Evolutionary conservation across 2,329 filamentous ascomycete species (phyloP), one percentile per base, ranked within the genome.

Genomic region (Trichoderma koningiopsis): DNA sequence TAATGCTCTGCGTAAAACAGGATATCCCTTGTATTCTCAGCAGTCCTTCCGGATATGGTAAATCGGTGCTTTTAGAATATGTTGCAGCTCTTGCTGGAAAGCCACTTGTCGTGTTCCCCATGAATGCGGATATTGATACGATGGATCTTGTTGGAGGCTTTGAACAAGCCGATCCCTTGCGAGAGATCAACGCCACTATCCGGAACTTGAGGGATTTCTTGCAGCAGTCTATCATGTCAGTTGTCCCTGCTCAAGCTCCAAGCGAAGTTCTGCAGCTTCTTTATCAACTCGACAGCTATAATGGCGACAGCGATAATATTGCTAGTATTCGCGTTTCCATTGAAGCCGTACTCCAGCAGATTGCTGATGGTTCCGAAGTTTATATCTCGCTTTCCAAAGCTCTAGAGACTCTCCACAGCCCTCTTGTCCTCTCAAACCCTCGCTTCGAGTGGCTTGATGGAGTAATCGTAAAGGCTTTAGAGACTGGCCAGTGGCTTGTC

Each of bases 121-220:
- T 99, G 81, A 99, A 97, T 77, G 91, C 94, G 7, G 96, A 99
- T 75, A 92, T 97, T 56, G 96, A 99, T 78, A 94, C 95, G 0
- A 97, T 97, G 89, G 96, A 99, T 79, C 88, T 99, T 68, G 93
- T 99, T 68, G 96, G 96, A 75, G 96, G 96, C 0, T 99, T 97
- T 76, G 96, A 99, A 78, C 96, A 99, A 80, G 90, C 93, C 22
- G 96, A 99, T 77, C 89, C 92, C 27, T 85, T 91, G 63, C 87
- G 95, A 68, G 88, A 92, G 71, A 83, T 92, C 5, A 89, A 91
- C 66, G 82, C 84, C n/a, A 76, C 79, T 14, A 77, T 89, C 33
- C 82, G 86, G 59, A 74, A 75, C 37, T 76, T 92, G 14, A 81
- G 82, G 14, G 75, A 81, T 6, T 85, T 86, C 68, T 76, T 91